Percentiles rank a stretch among this genome's conserved stretches.
phyloP scores from a whole-genome alignment of 2,329 filamentous ascomycete species.

The Cladophialophora immunda region DNA sequence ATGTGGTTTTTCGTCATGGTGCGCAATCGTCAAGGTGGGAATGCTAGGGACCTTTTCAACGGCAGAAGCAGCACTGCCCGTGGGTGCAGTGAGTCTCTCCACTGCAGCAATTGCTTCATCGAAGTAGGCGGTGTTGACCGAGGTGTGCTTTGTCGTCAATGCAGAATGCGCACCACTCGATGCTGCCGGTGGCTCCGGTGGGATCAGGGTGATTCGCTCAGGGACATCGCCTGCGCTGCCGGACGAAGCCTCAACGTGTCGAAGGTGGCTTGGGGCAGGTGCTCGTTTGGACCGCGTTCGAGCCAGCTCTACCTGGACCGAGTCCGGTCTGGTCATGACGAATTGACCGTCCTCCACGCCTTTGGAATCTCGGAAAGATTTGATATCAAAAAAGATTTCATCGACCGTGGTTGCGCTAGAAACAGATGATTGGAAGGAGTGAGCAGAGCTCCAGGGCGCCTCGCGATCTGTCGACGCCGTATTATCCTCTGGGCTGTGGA shows the following conservation, averaged over 20 bases:
- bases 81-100: conserved; percentile 36
- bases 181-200: conserved; percentile 12
- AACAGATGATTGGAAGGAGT: conserved; percentile 36
- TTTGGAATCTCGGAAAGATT: conserved; percentile 40
- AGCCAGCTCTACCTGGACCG: conserved; percentile 36
- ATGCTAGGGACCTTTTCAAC: conserved; percentile 15
- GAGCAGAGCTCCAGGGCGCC: conserved; percentile 35
- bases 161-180: conserved; percentile 18
- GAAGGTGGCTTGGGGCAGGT: conserved; percentile 15
- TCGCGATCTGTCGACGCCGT: conserved; percentile 36
- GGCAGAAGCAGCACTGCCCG: not conserved
- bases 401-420: conserved; percentile 37
- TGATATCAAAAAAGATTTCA: conserved; percentile 42
- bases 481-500: conserved; percentile 36
- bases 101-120: conserved; percentile 42
- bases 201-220: conserved; percentile 1
- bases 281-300: conserved; percentile 36
- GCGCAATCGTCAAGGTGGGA: conserved; percentile 17
- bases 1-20: conserved; percentile 13
- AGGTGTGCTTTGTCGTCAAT: conserved; percentile 34
- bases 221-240: conserved; percentile 4
- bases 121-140: conserved; percentile 38
- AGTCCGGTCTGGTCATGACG: conserved; percentile 41
- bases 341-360: conserved; percentile 40
- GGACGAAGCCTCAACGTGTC: conserved; percentile 19